Percentiles rank a stretch among this genome's conserved stretches.
phyloP scores from a whole-genome alignment of 805 yeast species.

The Sugiyamaella chiloensis region DNA sequence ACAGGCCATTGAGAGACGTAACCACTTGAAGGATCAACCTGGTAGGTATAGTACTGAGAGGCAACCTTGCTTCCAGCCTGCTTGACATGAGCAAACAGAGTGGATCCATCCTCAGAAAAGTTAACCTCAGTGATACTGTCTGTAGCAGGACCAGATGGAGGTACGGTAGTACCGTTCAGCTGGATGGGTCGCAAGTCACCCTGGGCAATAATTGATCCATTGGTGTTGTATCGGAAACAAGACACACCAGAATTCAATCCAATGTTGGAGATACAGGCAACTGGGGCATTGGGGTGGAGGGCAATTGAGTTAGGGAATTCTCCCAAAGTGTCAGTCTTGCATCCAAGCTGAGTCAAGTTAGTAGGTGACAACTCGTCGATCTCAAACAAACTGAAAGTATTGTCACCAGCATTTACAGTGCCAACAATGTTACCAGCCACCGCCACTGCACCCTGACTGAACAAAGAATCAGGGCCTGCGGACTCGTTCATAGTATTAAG shows the following conservation, averaged over 20 bases:
- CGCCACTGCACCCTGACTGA: conserved; percentile 11
- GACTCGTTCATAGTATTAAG: not conserved
- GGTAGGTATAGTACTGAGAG: conserved; percentile 2
- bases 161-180: conserved; percentile 1
- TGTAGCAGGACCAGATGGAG: conserved; percentile 7
- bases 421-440: conserved; percentile 2
- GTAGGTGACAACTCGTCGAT: conserved; percentile 5
- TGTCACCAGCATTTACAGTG: conserved; percentile 11
- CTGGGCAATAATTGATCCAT: not conserved
- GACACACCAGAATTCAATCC: conserved; percentile 7
- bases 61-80: not conserved
- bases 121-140: conserved; percentile 4
- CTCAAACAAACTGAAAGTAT: conserved; percentile 5
- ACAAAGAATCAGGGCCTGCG: conserved; percentile 8
- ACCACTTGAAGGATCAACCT: conserved; percentile 5
- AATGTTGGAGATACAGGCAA: conserved; percentile 8
- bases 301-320: conserved; percentile 12
- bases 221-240: conserved; percentile 7
- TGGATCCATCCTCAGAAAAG: conserved; percentile 8
- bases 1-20: not conserved
- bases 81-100: conserved; percentile 10
- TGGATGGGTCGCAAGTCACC: conserved; percentile 5
- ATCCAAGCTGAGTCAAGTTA: conserved; percentile 5
- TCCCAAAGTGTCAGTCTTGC: conserved; percentile 5
- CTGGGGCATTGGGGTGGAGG: conserved; percentile 10